Conservation (phyloP, 192 early-diverging fungal species). For the Umbelopsis sp. region DNA sequence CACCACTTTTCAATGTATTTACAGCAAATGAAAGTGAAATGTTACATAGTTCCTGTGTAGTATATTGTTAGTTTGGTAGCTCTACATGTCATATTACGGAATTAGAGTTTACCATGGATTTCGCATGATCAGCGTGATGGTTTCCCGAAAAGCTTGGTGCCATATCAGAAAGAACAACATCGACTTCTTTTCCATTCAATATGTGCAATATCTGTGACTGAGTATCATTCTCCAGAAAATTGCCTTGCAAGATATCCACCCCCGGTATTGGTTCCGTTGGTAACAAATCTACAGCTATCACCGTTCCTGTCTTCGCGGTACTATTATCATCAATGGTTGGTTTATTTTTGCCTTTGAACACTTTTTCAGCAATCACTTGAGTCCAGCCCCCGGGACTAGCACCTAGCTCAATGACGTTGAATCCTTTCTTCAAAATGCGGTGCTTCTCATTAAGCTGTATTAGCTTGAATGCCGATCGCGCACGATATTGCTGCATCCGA, state of each 20-base stretch:
- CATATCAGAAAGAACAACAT: constrained; percentile 73
- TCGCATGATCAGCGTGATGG: constrained; percentile 65
- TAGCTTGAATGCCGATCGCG: constrained; percentile 79
- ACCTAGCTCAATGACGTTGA: constrained; percentile 62
- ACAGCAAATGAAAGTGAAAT: constrained; percentile 67
- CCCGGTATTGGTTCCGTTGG: constrained; percentile 69
- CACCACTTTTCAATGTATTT: constrained; percentile 53
- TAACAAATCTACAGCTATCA: constrained; percentile 74
- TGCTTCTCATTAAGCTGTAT: constrained; percentile 58
- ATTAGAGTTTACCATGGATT: constrained; percentile 49
- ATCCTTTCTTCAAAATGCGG: constrained; percentile 27
- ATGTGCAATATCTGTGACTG: constrained; percentile 39
- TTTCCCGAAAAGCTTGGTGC: constrained; percentile 78
- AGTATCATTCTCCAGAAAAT: constrained; percentile 57
- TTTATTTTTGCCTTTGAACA: constrained; percentile 25
- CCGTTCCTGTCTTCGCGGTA: constrained; percentile 35
- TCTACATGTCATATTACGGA: not conserved
- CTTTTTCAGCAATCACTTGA: constrained; percentile 61
- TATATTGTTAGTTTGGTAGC: not conserved
- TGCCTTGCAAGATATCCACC: constrained; percentile 65
- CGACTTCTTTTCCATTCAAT: constrained; percentile 43
- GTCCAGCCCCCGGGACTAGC: constrained; percentile 82
- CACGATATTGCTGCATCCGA: constrained; percentile 60
- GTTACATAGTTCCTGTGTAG: constrained; percentile 61
- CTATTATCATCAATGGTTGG: not conserved